Evolutionary conservation across 768 basidiomycete species (phyloP).

Genomic region (Termitomyces heimii): DNA sequence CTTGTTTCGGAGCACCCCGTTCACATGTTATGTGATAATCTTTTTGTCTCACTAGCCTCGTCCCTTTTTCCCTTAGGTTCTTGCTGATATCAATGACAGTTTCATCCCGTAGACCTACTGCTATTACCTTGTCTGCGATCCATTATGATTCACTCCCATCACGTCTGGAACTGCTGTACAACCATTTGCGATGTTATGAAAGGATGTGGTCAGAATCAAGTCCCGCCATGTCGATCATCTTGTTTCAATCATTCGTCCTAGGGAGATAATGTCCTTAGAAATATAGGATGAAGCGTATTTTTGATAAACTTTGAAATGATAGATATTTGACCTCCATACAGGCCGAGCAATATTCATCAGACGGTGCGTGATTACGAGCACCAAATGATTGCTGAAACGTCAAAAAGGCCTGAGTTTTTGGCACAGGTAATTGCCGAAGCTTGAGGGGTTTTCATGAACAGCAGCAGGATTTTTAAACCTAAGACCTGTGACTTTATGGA

Average conservation of each 20-base stretch:
- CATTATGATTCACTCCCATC: not conserved
- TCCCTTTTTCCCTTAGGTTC: not conserved
- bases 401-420: not conserved
- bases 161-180: not conserved
- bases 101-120: not conserved
- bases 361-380: not conserved
- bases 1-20: too few relatives aligned
- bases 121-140: not conserved
- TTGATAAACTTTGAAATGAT: not conserved
- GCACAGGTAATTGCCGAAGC: not conserved
- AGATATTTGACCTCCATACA: not conserved
- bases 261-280: not conserved
- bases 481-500: not conserved
- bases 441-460: not conserved
- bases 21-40: too few relatives aligned
- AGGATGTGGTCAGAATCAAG: too few relatives aligned
- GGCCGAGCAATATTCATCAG: not conserved
- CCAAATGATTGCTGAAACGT: not conserved
- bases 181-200: not conserved
- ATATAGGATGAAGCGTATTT: not conserved
- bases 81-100: not conserved
- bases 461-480: not conserved
- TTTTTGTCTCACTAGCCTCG: too few relatives aligned
- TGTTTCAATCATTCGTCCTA: not conserved
- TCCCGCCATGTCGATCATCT: too few relatives aligned